Evolutionary conservation across 2,329 filamentous ascomycete genomes (phyloP).

Genomic region (Ambrosiella beaveri): DNA sequence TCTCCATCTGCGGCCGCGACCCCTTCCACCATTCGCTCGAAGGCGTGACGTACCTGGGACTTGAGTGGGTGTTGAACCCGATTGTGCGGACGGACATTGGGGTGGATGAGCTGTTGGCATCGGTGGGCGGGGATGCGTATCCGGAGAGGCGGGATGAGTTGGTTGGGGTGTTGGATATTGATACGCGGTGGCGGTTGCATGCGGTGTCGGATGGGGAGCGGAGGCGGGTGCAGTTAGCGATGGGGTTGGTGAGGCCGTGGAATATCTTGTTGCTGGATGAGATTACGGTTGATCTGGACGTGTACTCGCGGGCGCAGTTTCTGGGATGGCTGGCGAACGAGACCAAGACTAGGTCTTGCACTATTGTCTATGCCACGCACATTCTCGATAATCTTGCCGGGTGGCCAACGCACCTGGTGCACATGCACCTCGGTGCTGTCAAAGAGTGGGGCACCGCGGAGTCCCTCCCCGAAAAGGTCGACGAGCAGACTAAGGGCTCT

Average conservation of each 20-base stretch:
- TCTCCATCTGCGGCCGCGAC: constrained; percentile 67
- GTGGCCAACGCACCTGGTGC: constrained; percentile 90
- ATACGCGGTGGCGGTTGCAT: constrained; percentile 86
- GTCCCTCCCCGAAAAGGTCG: constrained; percentile 42
- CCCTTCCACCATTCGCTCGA: constrained; percentile 82
- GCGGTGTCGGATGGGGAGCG: constrained; percentile 87
- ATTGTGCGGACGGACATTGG: constrained; percentile 93
- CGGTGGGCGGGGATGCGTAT: constrained; percentile 74
- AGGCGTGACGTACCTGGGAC: constrained; percentile 89
- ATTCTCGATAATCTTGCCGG: constrained; percentile 87
- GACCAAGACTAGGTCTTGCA: constrained; percentile 66
- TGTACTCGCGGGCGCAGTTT: constrained; percentile 72
- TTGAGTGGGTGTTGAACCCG: constrained; percentile 96
- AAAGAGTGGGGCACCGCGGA: constrained; percentile 71
- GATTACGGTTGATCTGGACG: constrained; percentile 90
- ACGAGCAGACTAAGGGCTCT: constrained; percentile 20
- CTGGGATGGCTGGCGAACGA: constrained; percentile 71
- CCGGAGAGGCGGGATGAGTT: constrained; percentile 72
- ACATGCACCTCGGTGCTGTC: constrained; percentile 80
- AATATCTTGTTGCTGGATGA: constrained; percentile 80
- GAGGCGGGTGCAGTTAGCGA: constrained; percentile 80
- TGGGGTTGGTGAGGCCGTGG: constrained; percentile 89
- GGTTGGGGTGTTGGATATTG: constrained; percentile 75
- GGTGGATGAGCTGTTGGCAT: constrained; percentile 66
- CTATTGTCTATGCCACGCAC: constrained; percentile 93